Evolutionary conservation across 495 filamentous ascomycete species (phyloP).

Genomic region (Hyaloscypha hepaticicola): DNA sequence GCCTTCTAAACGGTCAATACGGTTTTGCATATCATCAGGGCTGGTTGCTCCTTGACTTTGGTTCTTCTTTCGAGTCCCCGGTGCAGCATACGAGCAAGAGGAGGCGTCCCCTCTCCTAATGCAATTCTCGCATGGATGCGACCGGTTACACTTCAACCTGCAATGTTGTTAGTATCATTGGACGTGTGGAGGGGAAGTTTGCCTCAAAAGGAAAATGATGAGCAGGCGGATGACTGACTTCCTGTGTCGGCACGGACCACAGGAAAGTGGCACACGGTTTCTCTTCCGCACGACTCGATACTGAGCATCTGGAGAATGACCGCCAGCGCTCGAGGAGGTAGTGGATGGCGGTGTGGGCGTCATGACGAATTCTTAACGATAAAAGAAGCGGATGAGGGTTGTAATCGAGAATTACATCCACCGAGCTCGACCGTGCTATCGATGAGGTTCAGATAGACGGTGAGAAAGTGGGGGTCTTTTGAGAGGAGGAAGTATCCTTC

Average conservation of each 20-base stretch:
- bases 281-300: constrained; percentile 90
- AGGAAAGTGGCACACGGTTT: constrained; percentile 92
- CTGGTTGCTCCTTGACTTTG: constrained; percentile 58
- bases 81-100: constrained; percentile 88
- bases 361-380: constrained; percentile 53
- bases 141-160: constrained; percentile 91
- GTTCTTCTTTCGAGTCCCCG: constrained; percentile 73
- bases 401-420: constrained; percentile 5
- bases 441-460: no score
- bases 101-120: constrained; percentile 79
- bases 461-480: background rate
- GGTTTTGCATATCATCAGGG: constrained; percentile 98
- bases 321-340: constrained; percentile 68
- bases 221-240: constrained; percentile 69
- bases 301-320: constrained; percentile 80
- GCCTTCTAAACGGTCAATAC: constrained; percentile 95
- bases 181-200: background rate
- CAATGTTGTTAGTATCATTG: constrained; percentile 28
- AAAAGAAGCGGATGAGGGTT: constrained; percentile 1
- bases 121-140: constrained; percentile 93
- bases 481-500: background rate
- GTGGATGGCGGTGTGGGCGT: constrained; percentile 91
- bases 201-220: background rate
- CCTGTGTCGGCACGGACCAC: constrained; percentile 87
- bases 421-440: constrained; percentile 4